Conservation (phyloP, 306 rosid genomes). For the Adenanthera pavonina region DNA sequence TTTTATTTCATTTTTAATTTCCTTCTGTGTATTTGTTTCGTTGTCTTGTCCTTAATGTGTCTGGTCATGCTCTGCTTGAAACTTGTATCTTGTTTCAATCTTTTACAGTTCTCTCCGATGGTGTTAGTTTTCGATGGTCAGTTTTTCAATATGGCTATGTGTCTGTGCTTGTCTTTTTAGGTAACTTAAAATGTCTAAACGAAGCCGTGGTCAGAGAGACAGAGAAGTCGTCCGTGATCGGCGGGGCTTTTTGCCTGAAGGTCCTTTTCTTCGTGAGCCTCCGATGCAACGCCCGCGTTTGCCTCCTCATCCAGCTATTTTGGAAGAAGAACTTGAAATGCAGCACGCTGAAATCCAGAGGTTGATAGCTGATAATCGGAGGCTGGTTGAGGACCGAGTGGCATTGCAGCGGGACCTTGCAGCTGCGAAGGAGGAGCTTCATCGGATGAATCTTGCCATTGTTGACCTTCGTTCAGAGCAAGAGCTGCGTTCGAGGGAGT, state of each 20-base stretch:
- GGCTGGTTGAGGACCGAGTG: conserved; percentile 73
- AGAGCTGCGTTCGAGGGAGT: conserved; percentile 73
- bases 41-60: not conserved
- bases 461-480: conserved; percentile 72
- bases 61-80: not conserved
- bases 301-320: conserved; percentile 72
- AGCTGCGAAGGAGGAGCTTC: conserved; percentile 79
- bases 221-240: conserved; percentile 60
- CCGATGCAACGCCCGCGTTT: conserved; percentile 59
- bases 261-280: conserved; percentile 63
- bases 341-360: conserved; percentile 70
- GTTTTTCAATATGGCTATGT: not conserved
- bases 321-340: conserved; percentile 84
- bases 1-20: not conserved
- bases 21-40: not conserved
- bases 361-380: conserved; percentile 68
- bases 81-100: conserved; percentile 1
- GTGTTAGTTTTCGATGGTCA: conserved; percentile 19
- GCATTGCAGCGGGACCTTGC: conserved; percentile 72
- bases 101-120: not conserved
- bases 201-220: conserved; percentile 68
- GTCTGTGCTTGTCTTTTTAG: conserved; percentile 39
- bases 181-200: conserved; percentile 63
- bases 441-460: conserved; percentile 73
- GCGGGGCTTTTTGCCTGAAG: conserved; percentile 72